These are phyloP conservation scores for Neofusicoccum laricinum DNA, from an alignment of 2,329 filamentous ascomycete genomes.

Conservation along the genomic window DNA sequence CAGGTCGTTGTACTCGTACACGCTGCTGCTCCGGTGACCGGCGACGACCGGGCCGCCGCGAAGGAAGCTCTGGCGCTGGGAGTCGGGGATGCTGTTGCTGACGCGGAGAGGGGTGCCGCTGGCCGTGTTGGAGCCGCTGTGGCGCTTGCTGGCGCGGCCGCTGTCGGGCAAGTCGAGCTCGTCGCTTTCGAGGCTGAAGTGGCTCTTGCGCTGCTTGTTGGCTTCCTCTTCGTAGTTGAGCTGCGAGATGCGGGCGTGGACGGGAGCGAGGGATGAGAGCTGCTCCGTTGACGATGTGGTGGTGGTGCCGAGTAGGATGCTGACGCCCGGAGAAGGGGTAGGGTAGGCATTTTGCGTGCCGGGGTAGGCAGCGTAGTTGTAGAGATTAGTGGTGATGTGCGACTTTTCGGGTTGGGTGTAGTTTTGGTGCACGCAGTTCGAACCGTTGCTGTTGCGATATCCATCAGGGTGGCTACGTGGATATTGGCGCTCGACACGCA, in stretches of 20 bases:
- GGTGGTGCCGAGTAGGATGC: slow-evolving; percentile 1
- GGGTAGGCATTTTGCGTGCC: slow-evolving; percentile 7
- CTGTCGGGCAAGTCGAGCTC: slow-evolving; percentile 3
- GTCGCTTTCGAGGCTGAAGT: slow-evolving; percentile 12
- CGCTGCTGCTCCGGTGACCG: neutral
- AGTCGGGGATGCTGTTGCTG: neutral
- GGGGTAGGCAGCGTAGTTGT: slow-evolving; percentile 6
- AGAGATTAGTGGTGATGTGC: neutral
- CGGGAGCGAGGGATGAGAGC: neutral
- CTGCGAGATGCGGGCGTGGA: neutral
- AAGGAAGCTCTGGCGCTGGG: neutral
- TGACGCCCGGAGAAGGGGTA: slow-evolving; percentile 1
- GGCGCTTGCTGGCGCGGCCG: slow-evolving; percentile 1
- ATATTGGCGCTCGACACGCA: slow-evolving; percentile 28
- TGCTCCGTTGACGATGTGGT: neutral
- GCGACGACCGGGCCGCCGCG: neutral
- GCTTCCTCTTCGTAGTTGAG: slow-evolving; percentile 1
- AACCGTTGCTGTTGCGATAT: slow-evolving; percentile 18
- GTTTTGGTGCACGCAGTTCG: neutral
- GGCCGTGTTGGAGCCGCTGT: neutral
- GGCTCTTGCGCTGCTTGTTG: neutral
- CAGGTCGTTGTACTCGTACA: neutral
- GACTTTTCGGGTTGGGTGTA: neutral
- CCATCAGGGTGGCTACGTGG: slow-evolving; percentile 19
- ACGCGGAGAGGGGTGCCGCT: neutral